Conservation (phyloP, 2,329 filamentous ascomycete species). For the Furcasterigmium sp. region DNA sequence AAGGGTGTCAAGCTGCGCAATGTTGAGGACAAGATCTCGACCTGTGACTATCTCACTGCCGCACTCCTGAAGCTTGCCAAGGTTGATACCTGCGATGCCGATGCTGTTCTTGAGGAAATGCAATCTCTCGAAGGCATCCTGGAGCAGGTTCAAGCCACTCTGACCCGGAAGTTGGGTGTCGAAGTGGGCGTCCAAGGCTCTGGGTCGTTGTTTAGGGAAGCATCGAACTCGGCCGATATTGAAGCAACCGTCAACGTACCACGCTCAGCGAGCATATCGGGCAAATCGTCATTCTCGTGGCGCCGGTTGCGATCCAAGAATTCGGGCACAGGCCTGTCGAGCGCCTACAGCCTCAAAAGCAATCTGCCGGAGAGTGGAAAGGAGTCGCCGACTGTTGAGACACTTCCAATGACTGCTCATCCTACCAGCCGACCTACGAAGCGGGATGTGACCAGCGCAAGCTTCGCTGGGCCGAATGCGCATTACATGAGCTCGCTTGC, state of each 20-base stretch:
- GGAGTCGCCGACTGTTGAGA: slow-evolving; percentile 61
- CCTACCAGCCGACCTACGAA: slow-evolving; percentile 64
- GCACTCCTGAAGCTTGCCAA: slow-evolving; percentile 77
- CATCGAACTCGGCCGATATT: slow-evolving; percentile 42
- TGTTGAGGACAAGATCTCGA: slow-evolving; percentile 87
- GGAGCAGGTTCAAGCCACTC: slow-evolving; percentile 72
- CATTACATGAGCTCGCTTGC: slow-evolving; percentile 90
- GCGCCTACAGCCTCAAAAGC: slow-evolving; percentile 32
- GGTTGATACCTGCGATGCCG: slow-evolving; percentile 85
- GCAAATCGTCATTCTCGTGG: slow-evolving; percentile 82
- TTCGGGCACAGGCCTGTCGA: slow-evolving; percentile 58
- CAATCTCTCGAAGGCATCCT: slow-evolving; percentile 80
- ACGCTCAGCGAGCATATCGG: slow-evolving; percentile 56
- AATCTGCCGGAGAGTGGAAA: slow-evolving; percentile 24
- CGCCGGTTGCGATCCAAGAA: slow-evolving; percentile 86
- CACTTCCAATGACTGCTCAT: slow-evolving; percentile 68
- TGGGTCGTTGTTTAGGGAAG: slow-evolving; percentile 70
- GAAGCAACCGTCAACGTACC: slow-evolving; percentile 35
- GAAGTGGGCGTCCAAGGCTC: slow-evolving; percentile 83
- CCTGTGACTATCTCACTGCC: slow-evolving; percentile 86
- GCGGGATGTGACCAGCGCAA: slow-evolving; percentile 61
- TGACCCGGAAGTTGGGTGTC: slow-evolving; percentile 82
- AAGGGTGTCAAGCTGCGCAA: slow-evolving; percentile 90
- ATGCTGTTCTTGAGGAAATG: slow-evolving; percentile 91
- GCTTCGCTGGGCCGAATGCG: slow-evolving; percentile 78